A percentile compares a stretch with the other conserved stretches of the same genome.
Evolutionary conservation across 2,329 filamentous ascomycete species (phyloP).

Genomic region (Hypoxylon sp.): DNA sequence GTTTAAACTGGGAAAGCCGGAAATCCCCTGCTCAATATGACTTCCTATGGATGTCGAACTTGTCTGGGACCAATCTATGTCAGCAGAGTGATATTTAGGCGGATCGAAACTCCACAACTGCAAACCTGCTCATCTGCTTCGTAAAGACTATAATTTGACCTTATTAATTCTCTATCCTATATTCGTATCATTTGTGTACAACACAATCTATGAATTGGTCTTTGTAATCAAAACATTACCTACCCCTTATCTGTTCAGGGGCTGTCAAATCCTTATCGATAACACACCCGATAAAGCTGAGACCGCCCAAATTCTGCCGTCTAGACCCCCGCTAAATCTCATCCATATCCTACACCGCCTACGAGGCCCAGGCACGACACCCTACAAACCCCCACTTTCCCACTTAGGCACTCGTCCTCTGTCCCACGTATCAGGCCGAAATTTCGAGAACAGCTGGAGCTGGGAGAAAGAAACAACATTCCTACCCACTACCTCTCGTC

Average conservation of each 20-base stretch:
- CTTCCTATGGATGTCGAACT: slow-evolving; percentile 19
- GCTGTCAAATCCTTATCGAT: slow-evolving; percentile 9
- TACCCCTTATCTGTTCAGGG: background rate
- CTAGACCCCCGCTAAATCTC: background rate
- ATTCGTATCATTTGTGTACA: background rate
- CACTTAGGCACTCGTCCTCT: slow-evolving; percentile 26
- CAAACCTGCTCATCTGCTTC: too few species aligned
- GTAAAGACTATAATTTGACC: too few species aligned
- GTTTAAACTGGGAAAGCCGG: slow-evolving; percentile 50
- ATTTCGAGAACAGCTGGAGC: slow-evolving; percentile 43
- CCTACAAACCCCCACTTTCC: slow-evolving; percentile 31
- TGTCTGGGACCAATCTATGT: slow-evolving; percentile 2
- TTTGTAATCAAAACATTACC: too few species aligned
- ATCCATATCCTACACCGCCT: slow-evolving; percentile 8
- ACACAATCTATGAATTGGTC: too few species aligned
- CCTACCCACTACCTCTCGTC: background rate
- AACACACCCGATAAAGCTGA: background rate
- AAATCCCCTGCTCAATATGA: slow-evolving; percentile 14
- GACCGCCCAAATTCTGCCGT: slow-evolving; percentile 2
- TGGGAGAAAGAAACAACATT: slow-evolving; percentile 1
- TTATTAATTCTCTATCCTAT: background rate
- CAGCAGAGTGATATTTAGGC: too few species aligned
- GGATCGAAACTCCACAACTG: too few species aligned
- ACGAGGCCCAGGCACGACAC: slow-evolving; percentile 4
- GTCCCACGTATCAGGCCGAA: slow-evolving; percentile 41